Percentiles rank a stretch among this genome's conserved stretches.
Evolutionary conservation across 1,284 basidiomycete genomes (phyloP).

Genomic region (Puccinia sorghi): DNA sequence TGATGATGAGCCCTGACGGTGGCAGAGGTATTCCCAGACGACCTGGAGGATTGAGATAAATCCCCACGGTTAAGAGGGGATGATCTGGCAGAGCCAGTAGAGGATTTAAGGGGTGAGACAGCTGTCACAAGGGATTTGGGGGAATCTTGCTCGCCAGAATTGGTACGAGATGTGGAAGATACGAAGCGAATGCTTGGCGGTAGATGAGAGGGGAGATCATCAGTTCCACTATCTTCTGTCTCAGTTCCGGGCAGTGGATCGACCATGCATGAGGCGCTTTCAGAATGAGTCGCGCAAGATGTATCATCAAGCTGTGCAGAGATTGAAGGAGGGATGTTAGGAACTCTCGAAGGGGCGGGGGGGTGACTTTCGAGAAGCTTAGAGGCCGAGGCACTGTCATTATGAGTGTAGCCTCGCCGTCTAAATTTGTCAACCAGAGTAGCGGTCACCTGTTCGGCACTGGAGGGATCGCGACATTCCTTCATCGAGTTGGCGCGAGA

Average conservation of each 20-base stretch:
- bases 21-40: constrained; percentile 2
- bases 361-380: constrained; percentile 18
- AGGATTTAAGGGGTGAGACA: background rate
- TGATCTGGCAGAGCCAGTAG: background rate
- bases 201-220: background rate
- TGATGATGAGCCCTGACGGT: background rate
- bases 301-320: constrained; percentile 2
- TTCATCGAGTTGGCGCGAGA: constrained; percentile 30
- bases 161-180: background rate
- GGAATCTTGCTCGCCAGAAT: background rate
- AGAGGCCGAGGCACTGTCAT: background rate
- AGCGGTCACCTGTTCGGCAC: background rate
- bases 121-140: background rate
- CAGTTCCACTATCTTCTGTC: background rate
- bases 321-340: background rate
- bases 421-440: background rate
- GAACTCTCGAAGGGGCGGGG: background rate
- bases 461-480: background rate
- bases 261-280: background rate
- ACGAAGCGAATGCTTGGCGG: constrained; percentile 27
- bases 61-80: background rate
- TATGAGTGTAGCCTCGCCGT: constrained; percentile 21
- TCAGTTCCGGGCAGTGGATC: background rate
- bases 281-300: background rate
- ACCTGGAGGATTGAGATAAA: background rate